Conservation (phyloP, 495 filamentous ascomycete genomes). For the Astrocystis sublimbata region DNA sequence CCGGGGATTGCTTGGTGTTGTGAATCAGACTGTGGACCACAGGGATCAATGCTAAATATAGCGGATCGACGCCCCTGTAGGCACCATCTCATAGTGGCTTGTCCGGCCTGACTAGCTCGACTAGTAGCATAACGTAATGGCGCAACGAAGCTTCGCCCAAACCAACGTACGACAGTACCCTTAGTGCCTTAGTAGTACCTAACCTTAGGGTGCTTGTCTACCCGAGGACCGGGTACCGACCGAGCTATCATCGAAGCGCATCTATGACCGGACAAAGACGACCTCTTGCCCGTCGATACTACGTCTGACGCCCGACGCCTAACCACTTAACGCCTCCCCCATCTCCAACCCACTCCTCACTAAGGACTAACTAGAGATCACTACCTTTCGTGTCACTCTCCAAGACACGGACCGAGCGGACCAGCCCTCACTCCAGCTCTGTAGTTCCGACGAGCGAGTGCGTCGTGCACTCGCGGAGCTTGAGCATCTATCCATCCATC, state of each 20-base stretch:
- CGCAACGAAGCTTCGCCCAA: too few species aligned
- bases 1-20: slow-evolving; percentile 5
- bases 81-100: not conserved
- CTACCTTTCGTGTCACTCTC: not conserved
- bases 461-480: not conserved
- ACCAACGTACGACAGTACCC: too few species aligned
- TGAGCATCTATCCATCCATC: too few species aligned
- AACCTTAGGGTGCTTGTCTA: too few species aligned
- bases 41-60: not conserved
- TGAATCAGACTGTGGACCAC: slow-evolving; percentile 11
- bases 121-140: not conserved
- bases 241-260: too few species aligned
- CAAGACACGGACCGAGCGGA: too few species aligned
- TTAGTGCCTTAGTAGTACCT: too few species aligned
- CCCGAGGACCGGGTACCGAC: too few species aligned
- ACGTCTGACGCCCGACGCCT: slow-evolving; percentile 7
- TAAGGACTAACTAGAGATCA: too few species aligned
- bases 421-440: too few species aligned
- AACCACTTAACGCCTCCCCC: not conserved
- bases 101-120: not conserved
- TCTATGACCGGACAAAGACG: not conserved
- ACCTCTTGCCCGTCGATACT: not conserved
- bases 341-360: not conserved
- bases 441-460: too few species aligned
- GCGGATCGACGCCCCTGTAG: slow-evolving; percentile 1